These are phyloP conservation scores for Exophiala oligosperma DNA, from an alignment of 2,329 filamentous ascomycete genomes.

Conservation along the genomic window DNA sequence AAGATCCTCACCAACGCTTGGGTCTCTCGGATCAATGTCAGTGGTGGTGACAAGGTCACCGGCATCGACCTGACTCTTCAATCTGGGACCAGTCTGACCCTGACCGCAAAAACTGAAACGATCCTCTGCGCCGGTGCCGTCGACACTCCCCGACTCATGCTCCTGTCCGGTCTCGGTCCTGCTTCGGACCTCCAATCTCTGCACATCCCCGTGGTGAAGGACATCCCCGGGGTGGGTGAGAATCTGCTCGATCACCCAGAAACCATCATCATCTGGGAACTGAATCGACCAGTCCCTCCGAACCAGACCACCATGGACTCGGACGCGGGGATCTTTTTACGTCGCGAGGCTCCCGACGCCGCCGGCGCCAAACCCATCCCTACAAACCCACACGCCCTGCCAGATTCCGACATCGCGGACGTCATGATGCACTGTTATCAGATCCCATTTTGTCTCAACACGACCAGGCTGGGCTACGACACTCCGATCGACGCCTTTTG, in stretches of 20 bases:
- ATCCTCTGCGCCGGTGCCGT: conserved; percentile 78
- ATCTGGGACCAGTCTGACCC: conserved; percentile 55
- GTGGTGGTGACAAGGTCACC: conserved; percentile 62
- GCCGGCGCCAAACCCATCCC: conserved; percentile 48
- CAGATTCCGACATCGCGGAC: conserved; percentile 75
- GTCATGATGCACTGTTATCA: conserved; percentile 98
- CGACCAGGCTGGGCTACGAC: conserved; percentile 73
- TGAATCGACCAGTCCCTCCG: conserved; percentile 72
- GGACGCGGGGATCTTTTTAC: conserved; percentile 84
- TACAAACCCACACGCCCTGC: conserved; percentile 48
- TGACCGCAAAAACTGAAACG: conserved; percentile 69
- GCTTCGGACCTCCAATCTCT: conserved; percentile 53
- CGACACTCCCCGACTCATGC: conserved; percentile 71
- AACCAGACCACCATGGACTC: conserved; percentile 91
- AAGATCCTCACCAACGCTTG: conserved; percentile 85
- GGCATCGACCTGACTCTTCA: conserved; percentile 70
- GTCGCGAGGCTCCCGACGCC: conserved; percentile 71
- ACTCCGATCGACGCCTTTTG: conserved; percentile 76
- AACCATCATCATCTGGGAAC: conserved; percentile 71
- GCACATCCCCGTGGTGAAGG: conserved; percentile 58
- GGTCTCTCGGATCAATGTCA: conserved; percentile 77
- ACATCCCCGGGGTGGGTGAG: conserved; percentile 63
- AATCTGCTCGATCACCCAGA: conserved; percentile 67
- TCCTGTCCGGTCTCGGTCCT: conserved; percentile 55
- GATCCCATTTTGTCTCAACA: conserved; percentile 89